Base-by-base conservation (phyloP, 441 rosid species). In the Croton setiger region DNA sequence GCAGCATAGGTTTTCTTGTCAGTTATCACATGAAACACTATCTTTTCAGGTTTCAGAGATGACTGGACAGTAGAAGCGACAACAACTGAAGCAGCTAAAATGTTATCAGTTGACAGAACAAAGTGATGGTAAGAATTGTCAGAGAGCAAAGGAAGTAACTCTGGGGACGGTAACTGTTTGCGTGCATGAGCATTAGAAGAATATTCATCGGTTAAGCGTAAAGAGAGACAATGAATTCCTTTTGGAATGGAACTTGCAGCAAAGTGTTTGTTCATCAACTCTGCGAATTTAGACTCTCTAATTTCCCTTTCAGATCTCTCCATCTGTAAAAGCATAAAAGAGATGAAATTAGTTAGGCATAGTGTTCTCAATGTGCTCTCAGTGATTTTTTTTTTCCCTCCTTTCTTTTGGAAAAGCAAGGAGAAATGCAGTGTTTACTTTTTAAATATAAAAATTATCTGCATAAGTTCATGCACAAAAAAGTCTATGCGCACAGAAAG, bases 1-100 rank as follows among this genome's bases (percentile, higher is more conserved):
- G 93, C 99, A 12, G 98, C 97, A 58, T 89, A 96, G n/a, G 99
- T 96, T 84, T 92, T 96, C 93, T 96, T 96, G 83, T 96, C 99
- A 55, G 99, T 96, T 76, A 96, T 92, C 78, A 96, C 74, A 74
- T 96, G 99, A 75, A 96, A 92, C 69, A 96, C 99, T 69, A 96
- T 85, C 81, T 85, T 96, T 74, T 88, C 97, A 15, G 99, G 98
- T 70, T 79, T 82, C 65, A 85, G 71, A 74, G 98, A 92, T 71
- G 98, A 87, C 76, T 80, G 93, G 67, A 92, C 82, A 31, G 99
- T 69, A 73, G 99, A 96, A 64, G 87, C 67, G 77, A 96, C 96
- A 75, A 96, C 98, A 65, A 96, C 99, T 55, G 99, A 92, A 72
- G 98, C 98, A 74, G 99, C 99, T 87, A 96, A 79, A 72, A 96